These are phyloP conservation scores for Myxozyma mucilagina DNA, from an alignment of 805 yeast genomes.

Conservation along the genomic window DNA sequence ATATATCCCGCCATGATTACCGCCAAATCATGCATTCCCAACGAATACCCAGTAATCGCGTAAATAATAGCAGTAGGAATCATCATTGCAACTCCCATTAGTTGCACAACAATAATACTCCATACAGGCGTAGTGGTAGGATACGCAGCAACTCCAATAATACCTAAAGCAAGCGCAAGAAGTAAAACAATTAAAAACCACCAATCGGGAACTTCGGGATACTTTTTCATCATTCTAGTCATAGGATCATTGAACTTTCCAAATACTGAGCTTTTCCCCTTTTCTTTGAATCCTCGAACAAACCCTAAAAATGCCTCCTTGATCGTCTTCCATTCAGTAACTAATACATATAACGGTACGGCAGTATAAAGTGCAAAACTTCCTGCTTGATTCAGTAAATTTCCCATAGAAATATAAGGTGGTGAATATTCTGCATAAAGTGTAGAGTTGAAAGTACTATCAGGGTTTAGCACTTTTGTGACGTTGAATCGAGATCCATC, in stretches of 20 bases:
- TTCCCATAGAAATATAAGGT: constrained; percentile 66
- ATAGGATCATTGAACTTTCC: constrained; percentile 12
- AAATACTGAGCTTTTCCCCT: constrained; percentile 33
- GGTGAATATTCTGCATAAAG: constrained; percentile 60
- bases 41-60: constrained; percentile 60
- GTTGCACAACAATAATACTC: constrained; percentile 59
- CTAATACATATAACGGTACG: constrained; percentile 46
- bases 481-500: constrained; percentile 52
- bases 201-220: constrained; percentile 73
- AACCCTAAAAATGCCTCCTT: constrained; percentile 4
- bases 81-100: constrained; percentile 55
- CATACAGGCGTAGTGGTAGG: constrained; percentile 55
- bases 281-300: background rate
- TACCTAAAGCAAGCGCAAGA: constrained; percentile 41
- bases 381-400: constrained; percentile 58
- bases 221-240: constrained; percentile 46
- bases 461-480: constrained; percentile 47
- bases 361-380: constrained; percentile 60
- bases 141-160: constrained; percentile 39
- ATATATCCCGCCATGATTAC: constrained; percentile 67
- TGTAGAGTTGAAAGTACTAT: constrained; percentile 48
- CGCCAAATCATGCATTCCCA: constrained; percentile 62
- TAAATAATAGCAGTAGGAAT: constrained; percentile 63
- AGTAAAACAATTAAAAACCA: constrained; percentile 57
- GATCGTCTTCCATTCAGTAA: constrained; percentile 21